phyloP scores from a whole-genome alignment of 768 basidiomycete genomes.

The Dioszegia crocea region DNA sequence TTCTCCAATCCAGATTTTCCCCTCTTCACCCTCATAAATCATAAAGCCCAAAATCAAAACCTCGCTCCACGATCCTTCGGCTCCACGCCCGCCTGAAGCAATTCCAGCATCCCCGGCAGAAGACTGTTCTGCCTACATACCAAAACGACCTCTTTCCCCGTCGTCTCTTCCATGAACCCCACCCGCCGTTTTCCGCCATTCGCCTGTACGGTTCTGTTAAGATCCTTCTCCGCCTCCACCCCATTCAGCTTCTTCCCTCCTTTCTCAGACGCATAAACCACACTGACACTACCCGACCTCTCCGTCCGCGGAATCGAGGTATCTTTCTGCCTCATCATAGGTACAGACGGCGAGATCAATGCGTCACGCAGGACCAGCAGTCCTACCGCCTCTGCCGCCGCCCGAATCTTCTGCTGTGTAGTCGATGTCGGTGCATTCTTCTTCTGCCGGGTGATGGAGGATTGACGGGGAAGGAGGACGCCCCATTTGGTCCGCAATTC shows the following conservation, averaged over 20 bases:
- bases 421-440: not conserved
- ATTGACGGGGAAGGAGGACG: slow-evolving; percentile 26
- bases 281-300: slow-evolving; percentile 31
- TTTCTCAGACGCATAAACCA: slow-evolving; percentile 38
- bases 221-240: slow-evolving; percentile 27
- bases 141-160: slow-evolving; percentile 74
- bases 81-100: slow-evolving; percentile 33
- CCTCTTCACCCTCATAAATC: no score
- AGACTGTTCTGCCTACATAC: slow-evolving; percentile 87
- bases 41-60: no score
- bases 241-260: slow-evolving; percentile 64
- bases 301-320: slow-evolving; percentile 19
- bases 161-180: slow-evolving; percentile 66
- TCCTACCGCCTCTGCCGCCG: slow-evolving; percentile 69
- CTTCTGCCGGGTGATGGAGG: slow-evolving; percentile 9
- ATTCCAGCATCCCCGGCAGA: slow-evolving; percentile 68
- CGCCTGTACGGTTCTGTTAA: not conserved
- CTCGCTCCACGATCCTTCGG: slow-evolving; percentile 1
- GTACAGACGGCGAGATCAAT: slow-evolving; percentile 54
- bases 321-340: slow-evolving; percentile 4
- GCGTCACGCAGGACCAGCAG: slow-evolving; percentile 82
- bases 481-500: slow-evolving; percentile 59
- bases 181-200: not conserved
- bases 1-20: no score
- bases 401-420: slow-evolving; percentile 51